Base-by-base conservation (phyloP, 208 protist genomes). In the Leishmania braziliensis region DNA sequence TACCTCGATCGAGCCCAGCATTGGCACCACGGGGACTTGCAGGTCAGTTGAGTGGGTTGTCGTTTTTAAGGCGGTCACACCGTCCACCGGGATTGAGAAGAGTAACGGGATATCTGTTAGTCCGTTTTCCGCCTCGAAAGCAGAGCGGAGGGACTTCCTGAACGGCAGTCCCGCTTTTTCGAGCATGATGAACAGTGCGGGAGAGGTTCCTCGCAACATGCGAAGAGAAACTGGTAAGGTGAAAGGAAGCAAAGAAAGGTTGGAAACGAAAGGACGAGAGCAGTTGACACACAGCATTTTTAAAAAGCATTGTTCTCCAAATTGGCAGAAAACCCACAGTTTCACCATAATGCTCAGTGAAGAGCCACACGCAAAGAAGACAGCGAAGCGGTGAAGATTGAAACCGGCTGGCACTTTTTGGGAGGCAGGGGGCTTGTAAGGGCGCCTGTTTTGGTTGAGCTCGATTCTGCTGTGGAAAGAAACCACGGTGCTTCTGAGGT, bases 131-230 rank as follows among this genome's bases (percentile, higher is more conserved):
- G 48, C 77, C 2, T 81, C 82, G 51, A 81, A 14, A 33, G 48
- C 36, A 5, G 82, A 80, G 54, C 71, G 65, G 0, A 73, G 33
- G 6, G 82, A 43, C 18, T 54, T 69, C 23, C 69, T 77, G 18
- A 78, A 63, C 26, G 82, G 82, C 0, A 85, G 62, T 14, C 26
- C 71, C 8, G 53, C 77, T 33, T 81, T 85, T 73, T 81, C 82
- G 0, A 85, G 77, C 82, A 85, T 85, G 33, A 66, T 78, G 75
- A 78, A 43, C 9, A 33, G 33, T 53, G 48, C 26, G 20, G n/a
- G 71, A 43, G 12, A 43, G 46, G 46, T 1, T 16, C 26, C 18
- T 36, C 29, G 20, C 50, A 36, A n/a, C 29, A 43, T 14, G 18
- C 12, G 20, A 56, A 58, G 6, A 66, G 51, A 77, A 46, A 66